A percentile compares a stretch with the other conserved stretches of the same genome.
Evolutionary conservation across 2,329 filamentous ascomycete species (phyloP).

Genomic region (Helotiales sp.): DNA sequence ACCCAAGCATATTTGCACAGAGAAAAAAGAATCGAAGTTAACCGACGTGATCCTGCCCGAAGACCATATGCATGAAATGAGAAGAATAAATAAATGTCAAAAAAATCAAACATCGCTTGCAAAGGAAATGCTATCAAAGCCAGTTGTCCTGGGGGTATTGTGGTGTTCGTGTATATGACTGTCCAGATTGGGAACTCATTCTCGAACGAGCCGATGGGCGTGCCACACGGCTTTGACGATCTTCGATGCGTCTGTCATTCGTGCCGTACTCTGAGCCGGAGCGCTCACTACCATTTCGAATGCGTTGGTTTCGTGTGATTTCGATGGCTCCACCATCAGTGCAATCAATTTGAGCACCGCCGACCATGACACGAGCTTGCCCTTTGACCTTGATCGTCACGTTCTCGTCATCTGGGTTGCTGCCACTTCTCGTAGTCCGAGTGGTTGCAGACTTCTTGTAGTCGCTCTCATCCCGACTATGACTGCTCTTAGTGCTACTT

Average conservation of each 20-base stretch:
- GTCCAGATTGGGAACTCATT: slow-evolving; percentile 23
- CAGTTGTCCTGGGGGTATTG: slow-evolving; percentile 14
- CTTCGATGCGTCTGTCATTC: slow-evolving; percentile 24
- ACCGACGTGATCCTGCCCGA: slow-evolving; percentile 19
- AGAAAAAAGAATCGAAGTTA: slow-evolving; percentile 23
- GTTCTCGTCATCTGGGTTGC: slow-evolving; percentile 55
- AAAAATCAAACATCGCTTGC: slow-evolving; percentile 20
- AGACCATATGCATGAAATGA: slow-evolving; percentile 25
- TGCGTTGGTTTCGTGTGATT: slow-evolving; percentile 43
- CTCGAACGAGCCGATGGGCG: slow-evolving; percentile 22
- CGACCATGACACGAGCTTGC: slow-evolving; percentile 55
- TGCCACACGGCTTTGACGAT: slow-evolving; percentile 26
- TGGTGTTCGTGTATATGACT: slow-evolving; percentile 26
- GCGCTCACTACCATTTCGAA: slow-evolving; percentile 50
- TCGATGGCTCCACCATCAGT: slow-evolving; percentile 60
- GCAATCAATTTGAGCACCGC: slow-evolving; percentile 58
- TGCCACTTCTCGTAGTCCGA: slow-evolving; percentile 50
- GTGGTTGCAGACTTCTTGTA: slow-evolving; percentile 62
- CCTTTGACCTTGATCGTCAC: slow-evolving; percentile 62
- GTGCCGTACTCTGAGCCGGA: slow-evolving; percentile 40
- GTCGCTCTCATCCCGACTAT: slow-evolving; percentile 64
- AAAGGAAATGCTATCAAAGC: slow-evolving; percentile 20
- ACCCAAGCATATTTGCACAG: slow-evolving; percentile 23
- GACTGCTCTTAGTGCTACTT: slow-evolving; percentile 59
- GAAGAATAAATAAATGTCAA: slow-evolving; percentile 14